These are phyloP conservation scores for Asparagopsis taxiformis DNA, from an alignment of 31 red algal genomes.

Conservation along the genomic window DNA sequence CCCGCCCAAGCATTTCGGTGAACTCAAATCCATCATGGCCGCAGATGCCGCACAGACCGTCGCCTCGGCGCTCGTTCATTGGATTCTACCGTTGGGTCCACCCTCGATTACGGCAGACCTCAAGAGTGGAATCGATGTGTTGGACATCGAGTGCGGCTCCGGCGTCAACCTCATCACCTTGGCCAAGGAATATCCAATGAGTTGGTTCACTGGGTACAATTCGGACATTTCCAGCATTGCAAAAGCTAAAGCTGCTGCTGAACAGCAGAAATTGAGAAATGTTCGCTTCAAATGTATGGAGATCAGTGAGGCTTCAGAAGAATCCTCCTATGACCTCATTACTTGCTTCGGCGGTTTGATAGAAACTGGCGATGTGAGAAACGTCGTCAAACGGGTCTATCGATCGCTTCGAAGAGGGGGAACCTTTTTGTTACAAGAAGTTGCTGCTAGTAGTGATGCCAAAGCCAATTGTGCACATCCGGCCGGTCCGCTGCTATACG, in stretches of 20 bases:
- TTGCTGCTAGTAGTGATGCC: conserved; percentile 41
- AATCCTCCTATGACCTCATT: conserved; percentile 46
- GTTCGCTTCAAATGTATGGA: conserved; percentile 38
- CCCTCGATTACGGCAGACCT: conserved; percentile 20
- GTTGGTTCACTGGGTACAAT: conserved; percentile 72
- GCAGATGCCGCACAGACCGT: conserved; percentile 74
- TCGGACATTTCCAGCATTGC: conserved; percentile 32
- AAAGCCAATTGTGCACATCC: conserved; percentile 38
- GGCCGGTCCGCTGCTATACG: conserved; percentile 40
- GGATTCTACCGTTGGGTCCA: conserved; percentile 54
- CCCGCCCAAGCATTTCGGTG: background rate
- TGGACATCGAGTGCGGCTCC: conserved; percentile 63
- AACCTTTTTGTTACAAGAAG: conserved; percentile 55
- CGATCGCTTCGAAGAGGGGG: conserved; percentile 36
- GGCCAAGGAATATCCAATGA: conserved; percentile 51
- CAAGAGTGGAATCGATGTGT: conserved; percentile 50
- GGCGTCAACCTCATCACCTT: conserved; percentile 57
- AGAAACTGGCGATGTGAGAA: conserved; percentile 42
- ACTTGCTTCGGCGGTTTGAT: conserved; percentile 51
- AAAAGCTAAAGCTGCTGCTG: conserved; percentile 27
- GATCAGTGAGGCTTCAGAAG: conserved; percentile 37
- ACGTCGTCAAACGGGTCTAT: conserved; percentile 28
- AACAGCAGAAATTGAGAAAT: conserved; percentile 33
- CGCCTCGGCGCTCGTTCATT: conserved; percentile 50
- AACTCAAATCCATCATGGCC: conserved; percentile 56